Evolutionary conservation across 2,329 filamentous ascomycete genomes (phyloP), one percentile per base, ranked within the genome.

Genomic region (Penicillium sp.): DNA sequence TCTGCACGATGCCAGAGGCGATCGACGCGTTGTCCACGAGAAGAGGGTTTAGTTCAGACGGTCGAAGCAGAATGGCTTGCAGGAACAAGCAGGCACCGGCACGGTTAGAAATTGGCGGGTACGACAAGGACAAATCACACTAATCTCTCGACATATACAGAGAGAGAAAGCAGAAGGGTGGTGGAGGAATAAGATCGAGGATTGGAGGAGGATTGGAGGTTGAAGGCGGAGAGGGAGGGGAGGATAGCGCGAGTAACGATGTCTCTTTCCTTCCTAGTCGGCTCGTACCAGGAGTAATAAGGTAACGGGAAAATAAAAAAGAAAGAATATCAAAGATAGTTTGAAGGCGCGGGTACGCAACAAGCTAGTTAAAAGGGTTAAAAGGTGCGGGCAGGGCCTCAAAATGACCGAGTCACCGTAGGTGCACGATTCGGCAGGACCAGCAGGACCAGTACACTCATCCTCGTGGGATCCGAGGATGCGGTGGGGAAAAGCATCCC

Each of bases 391-490:
- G 45, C 51, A 63, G 67, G 67, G 64, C 64, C 64, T 45, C 70
- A 74, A 75, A 74, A 74, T 73, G 69, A 67, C 51, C 51, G 65
- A 53, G 51, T 53, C 51, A 26, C 49, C 33, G 49, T 26, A 51
- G 26, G 19, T 37, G 33, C 6, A 53, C 19, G 4, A 37, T 70
- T 70, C 70, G 65, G 68, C 67, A 71, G 67, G 63, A 61, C 71
- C 33, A 52, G 49, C 33, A 52, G 49, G 8, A 11, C 30, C 11
- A 22, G 19, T 22, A 22, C 30, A 11, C 30, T 40, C 35, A 16
- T n/a, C 33, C 73, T 76, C 74, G 74, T 77, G 75, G 73, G 72
- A 74, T 76, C 73, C 74, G 75, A 75, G 51, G 51, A 55, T 46
- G 19, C 38, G 25, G 38, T 46, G 52, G 38, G 26, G 52, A 45